Conservation (phyloP, 1,284 basidiomycete genomes). For the Schizopora paradoxa region DNA sequence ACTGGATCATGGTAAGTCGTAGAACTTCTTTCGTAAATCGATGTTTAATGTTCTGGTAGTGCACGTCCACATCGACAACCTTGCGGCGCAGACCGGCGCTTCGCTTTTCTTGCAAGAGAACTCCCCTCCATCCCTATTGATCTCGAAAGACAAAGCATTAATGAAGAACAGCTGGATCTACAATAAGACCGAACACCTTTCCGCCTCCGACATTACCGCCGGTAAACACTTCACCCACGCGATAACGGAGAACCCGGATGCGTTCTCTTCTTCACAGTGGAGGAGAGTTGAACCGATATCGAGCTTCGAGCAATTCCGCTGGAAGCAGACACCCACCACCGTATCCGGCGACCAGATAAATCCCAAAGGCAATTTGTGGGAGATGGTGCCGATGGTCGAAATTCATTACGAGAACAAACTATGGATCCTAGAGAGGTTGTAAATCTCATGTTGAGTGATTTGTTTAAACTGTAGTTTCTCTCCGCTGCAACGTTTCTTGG, state of each 20-base stretch:
- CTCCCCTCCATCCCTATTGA: slow-evolving; percentile 42
- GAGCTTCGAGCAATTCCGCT: slow-evolving; percentile 46
- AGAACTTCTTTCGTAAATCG: background rate
- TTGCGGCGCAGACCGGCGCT: slow-evolving; percentile 87
- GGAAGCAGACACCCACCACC: slow-evolving; percentile 24
- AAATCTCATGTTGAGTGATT: too few species aligned
- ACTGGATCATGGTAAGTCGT: slow-evolving; percentile 31
- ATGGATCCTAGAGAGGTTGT: slow-evolving; percentile 47
- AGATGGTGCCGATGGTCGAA: slow-evolving; percentile 29
- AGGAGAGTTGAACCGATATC: slow-evolving; percentile 42
- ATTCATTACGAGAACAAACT: slow-evolving; percentile 42
- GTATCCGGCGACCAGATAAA: background rate
- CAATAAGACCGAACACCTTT: slow-evolving; percentile 71
- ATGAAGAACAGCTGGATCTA: slow-evolving; percentile 50
- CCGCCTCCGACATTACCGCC: slow-evolving; percentile 36
- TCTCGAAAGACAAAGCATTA: slow-evolving; percentile 19
- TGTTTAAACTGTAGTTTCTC: background rate
- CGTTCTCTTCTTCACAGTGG: slow-evolving; percentile 17
- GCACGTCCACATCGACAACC: slow-evolving; percentile 74
- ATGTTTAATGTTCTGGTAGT: slow-evolving; percentile 29
- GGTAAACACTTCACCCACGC: slow-evolving; percentile 50
- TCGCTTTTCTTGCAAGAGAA: slow-evolving; percentile 81
- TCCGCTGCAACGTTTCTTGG: too few species aligned
- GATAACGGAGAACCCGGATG: slow-evolving; percentile 40
- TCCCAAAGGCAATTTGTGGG: slow-evolving; percentile 21